These are phyloP conservation scores for Pyrenophora tritici-repentis DNA, from an alignment of 2,329 filamentous ascomycete species.

Conservation along the genomic window DNA sequence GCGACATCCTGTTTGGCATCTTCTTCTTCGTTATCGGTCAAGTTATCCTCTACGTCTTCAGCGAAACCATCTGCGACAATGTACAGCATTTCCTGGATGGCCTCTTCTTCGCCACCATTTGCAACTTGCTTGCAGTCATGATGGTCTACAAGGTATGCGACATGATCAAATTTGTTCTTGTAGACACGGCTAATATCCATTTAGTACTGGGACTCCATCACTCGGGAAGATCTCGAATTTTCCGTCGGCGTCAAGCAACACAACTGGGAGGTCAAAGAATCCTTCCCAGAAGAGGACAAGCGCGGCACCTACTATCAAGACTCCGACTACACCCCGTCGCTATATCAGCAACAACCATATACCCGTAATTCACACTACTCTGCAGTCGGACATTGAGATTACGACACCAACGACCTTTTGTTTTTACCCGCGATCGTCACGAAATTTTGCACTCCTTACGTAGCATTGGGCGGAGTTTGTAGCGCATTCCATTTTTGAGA, in stretches of 20 bases:
- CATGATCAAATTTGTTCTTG: background rate
- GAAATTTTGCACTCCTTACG: slow-evolving; percentile 8
- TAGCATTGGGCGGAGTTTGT: slow-evolving; percentile 19
- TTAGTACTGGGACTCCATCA: slow-evolving; percentile 99
- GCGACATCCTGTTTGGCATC: slow-evolving; percentile 86
- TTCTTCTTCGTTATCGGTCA: slow-evolving; percentile 93
- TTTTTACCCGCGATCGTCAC: slow-evolving; percentile 3
- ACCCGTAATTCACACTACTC: slow-evolving; percentile 44
- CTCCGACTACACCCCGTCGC: slow-evolving; percentile 60
- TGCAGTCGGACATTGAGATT: slow-evolving; percentile 35
- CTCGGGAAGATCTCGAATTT: slow-evolving; percentile 96
- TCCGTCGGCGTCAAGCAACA: slow-evolving; percentile 93
- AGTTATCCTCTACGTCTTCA: slow-evolving; percentile 89
- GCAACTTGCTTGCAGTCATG: slow-evolving; percentile 95
- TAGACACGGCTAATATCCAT: slow-evolving; percentile 20
- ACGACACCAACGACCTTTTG: background rate
- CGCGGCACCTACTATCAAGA: slow-evolving; percentile 76
- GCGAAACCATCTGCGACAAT: slow-evolving; percentile 78
- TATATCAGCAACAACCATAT: slow-evolving; percentile 47
- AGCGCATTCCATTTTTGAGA: slow-evolving; percentile 8
- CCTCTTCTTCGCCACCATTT: slow-evolving; percentile 89
- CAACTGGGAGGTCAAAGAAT: slow-evolving; percentile 98
- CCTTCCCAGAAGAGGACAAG: slow-evolving; percentile 75
- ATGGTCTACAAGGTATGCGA: slow-evolving; percentile 95
- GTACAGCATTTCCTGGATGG: slow-evolving; percentile 93